Percentiles rank a stretch among this genome's conserved stretches.
phyloP scores from a whole-genome alignment of 1,139 yeast genomes.

The Diutina ranongensis region DNA sequence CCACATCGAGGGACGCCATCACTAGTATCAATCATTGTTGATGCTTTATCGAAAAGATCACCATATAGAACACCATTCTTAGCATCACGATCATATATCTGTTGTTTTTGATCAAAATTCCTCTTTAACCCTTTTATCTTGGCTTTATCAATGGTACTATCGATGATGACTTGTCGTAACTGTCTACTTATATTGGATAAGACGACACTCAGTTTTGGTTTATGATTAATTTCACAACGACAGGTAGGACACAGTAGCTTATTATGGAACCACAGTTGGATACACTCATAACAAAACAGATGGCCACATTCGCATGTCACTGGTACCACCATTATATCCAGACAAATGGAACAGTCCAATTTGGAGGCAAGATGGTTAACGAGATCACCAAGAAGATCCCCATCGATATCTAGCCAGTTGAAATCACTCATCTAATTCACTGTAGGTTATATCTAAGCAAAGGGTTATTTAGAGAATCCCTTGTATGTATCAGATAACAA shows the following conservation, averaged over 20 bases:
- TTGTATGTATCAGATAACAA: too few species aligned
- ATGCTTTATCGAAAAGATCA: slow-evolving; percentile 36
- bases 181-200: neutral
- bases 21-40: slow-evolving; percentile 44
- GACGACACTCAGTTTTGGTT: slow-evolving; percentile 20
- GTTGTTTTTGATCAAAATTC: slow-evolving; percentile 16
- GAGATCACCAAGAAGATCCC: slow-evolving; percentile 7
- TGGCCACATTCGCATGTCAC: slow-evolving; percentile 33
- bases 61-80: slow-evolving; percentile 30
- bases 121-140: slow-evolving; percentile 14
- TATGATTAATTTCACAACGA: slow-evolving; percentile 27
- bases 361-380: slow-evolving; percentile 15
- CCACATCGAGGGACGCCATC: slow-evolving; percentile 79
- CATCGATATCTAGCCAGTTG: neutral
- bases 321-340: slow-evolving; percentile 35
- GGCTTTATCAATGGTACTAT: slow-evolving; percentile 13
- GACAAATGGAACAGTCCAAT: slow-evolving; percentile 32
- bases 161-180: slow-evolving; percentile 18
- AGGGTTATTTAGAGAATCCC: too few species aligned
- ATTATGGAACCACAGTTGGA: slow-evolving; percentile 38
- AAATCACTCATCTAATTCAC: too few species aligned
- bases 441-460: too few species aligned
- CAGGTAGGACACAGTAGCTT: slow-evolving; percentile 46
- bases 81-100: slow-evolving; percentile 28
- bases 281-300: slow-evolving; percentile 37